Percentiles rank a stretch among this genome's conserved stretches.
phyloP scores from a whole-genome alignment of 495 filamentous ascomycete species.

The Penicillium dipodomyicola region DNA sequence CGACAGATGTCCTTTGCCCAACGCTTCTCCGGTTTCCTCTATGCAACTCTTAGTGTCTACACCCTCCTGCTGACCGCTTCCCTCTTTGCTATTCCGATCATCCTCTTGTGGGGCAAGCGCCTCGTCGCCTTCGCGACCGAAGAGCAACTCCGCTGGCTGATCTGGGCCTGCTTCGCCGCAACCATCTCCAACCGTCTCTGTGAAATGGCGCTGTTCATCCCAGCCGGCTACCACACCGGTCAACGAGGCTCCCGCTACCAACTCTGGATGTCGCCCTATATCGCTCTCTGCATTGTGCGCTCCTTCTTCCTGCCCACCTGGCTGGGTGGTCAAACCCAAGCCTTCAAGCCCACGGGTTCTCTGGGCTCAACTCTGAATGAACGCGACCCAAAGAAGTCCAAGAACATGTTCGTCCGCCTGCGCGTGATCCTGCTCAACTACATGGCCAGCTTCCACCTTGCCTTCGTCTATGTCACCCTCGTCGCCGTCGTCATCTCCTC shows the following conservation, averaged over 20 bases:
- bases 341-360: constrained; percentile 39
- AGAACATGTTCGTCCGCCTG: constrained; percentile 31
- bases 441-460: constrained; percentile 38
- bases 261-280: constrained; percentile 49
- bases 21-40: constrained; percentile 46
- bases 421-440: constrained; percentile 35
- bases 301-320: constrained; percentile 46
- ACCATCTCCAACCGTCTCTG: constrained; percentile 41
- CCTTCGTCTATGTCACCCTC: constrained; percentile 43
- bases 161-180: constrained; percentile 44
- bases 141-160: constrained; percentile 47
- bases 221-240: constrained; percentile 44
- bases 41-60: constrained; percentile 42
- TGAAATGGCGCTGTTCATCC: constrained; percentile 44
- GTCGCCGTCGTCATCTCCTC: constrained; percentile 36
- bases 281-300: constrained; percentile 42
- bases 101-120: constrained; percentile 43
- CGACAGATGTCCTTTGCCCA: constrained; percentile 34
- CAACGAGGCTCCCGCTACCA: constrained; percentile 42
- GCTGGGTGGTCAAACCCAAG: constrained; percentile 38
- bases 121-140: constrained; percentile 45
- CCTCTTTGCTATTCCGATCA: constrained; percentile 46
- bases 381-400: constrained; percentile 31
- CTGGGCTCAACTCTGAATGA: constrained; percentile 33
- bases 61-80: constrained; percentile 42